Base-by-base conservation (phyloP, 257 asterid species). In the Petrea volubilis region DNA sequence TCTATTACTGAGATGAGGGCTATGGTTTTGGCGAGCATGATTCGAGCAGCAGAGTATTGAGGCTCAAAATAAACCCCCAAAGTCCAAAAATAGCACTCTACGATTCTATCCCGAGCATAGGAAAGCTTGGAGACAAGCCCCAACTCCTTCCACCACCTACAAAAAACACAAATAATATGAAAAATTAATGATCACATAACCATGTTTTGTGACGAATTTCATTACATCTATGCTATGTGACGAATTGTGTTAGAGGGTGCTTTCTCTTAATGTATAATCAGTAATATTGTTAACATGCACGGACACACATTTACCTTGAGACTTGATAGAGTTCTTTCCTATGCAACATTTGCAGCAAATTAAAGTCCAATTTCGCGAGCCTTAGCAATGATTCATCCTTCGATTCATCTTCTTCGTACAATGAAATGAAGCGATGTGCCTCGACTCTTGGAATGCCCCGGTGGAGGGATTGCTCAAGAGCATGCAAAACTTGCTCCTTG, bases 31-130 rank as follows among this genome's bases (percentile, higher is more conserved):
- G 81, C 76, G 2, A 80, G 60, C 81, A 76, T 80, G 25, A 80
- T 31, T 40, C 79, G 67, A 23, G 78, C 77, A n/a, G 57, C 31
- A 23, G 81, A 78, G 7, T 66, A 74, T 17, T 78, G 83, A 18
- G 86, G 86, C 73, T 81, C 83, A 2, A 36, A 73, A 71, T 77
- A 77, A 1, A 75, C 79, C 28, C 83, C 83, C 65, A 78, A 25
- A 9, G 86, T 67, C 78, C 83, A 81, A 51, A 81, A 78, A 69
- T 74, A 75, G 44, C 81, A 74, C 13, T 78, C 83, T 40, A 75
- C 83, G 40, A 81, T 68, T 58, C 86, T 75, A 59, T 72, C 71
- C 34, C 77, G 34, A 36, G 68, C 53, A 64, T 72, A 72, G 9
- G 33, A 15, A 7, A 72, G 63, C 36, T 62, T 49, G 21, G 71